These are phyloP conservation scores for Penicillium sp. DNA, from an alignment of 2,329 filamentous ascomycete species.

Conservation along the genomic window DNA sequence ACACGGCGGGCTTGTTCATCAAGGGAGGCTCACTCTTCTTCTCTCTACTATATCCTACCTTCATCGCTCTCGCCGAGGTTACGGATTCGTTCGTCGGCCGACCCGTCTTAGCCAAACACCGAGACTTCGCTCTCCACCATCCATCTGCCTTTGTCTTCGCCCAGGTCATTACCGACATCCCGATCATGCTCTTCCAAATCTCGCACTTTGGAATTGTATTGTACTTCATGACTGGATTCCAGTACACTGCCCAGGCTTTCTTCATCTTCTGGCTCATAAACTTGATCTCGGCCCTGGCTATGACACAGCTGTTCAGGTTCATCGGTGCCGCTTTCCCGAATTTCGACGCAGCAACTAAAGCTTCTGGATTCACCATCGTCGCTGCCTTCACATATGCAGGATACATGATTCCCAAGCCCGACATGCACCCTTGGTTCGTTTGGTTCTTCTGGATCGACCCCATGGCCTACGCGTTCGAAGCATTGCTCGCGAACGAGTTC, in stretches of 20 bases:
- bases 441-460: slow-evolving; percentile 51
- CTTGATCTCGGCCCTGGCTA: slow-evolving; percentile 57
- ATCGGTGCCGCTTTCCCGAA: slow-evolving; percentile 60
- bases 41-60: slow-evolving; percentile 62
- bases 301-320: slow-evolving; percentile 63
- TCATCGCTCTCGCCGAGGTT: slow-evolving; percentile 68
- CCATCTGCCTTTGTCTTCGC: slow-evolving; percentile 47
- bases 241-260: slow-evolving; percentile 56
- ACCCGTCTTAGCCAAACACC: slow-evolving; percentile 62
- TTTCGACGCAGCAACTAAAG: slow-evolving; percentile 64
- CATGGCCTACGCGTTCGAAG: slow-evolving; percentile 44
- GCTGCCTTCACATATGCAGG: slow-evolving; percentile 46
- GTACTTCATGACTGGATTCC: slow-evolving; percentile 67
- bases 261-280: slow-evolving; percentile 66
- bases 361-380: slow-evolving; percentile 44
- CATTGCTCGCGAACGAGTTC: slow-evolving; percentile 43
- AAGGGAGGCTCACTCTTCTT: slow-evolving; percentile 68
- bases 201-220: slow-evolving; percentile 59
- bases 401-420: slow-evolving; percentile 50
- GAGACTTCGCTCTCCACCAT: slow-evolving; percentile 60
- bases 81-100: slow-evolving; percentile 64
- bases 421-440: slow-evolving; percentile 59
- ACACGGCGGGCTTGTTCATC: slow-evolving; percentile 63
- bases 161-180: slow-evolving; percentile 52
- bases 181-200: slow-evolving; percentile 62